These are phyloP conservation scores for Diaporthe australafricana DNA, from an alignment of 2,329 filamentous ascomycete species.

Conservation along the genomic window DNA sequence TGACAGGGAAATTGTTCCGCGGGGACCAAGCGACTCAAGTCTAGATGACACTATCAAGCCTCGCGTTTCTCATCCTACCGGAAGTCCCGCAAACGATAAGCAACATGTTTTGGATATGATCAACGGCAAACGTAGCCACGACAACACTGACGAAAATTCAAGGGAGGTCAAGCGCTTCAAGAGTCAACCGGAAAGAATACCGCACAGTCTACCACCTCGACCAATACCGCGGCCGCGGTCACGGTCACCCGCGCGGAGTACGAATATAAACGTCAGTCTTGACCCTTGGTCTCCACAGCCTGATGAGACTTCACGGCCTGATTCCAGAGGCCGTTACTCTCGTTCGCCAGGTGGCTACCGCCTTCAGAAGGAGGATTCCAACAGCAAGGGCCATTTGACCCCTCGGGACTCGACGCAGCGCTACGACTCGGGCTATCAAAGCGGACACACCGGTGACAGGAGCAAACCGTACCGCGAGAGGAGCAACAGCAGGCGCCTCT, in stretches of 20 bases:
- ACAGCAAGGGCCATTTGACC: conserved; percentile 13
- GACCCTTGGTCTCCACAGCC: conserved; percentile 29
- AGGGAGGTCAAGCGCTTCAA: conserved; percentile 31
- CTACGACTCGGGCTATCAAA: conserved; percentile 36
- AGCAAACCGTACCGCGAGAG: conserved; percentile 21
- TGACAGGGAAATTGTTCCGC: conserved; percentile 29
- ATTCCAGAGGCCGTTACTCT: conserved; percentile 28
- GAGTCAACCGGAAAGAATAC: neutral
- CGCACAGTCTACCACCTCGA: conserved; percentile 23
- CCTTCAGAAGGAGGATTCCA: conserved; percentile 21
- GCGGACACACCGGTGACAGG: conserved; percentile 30
- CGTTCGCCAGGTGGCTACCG: conserved; percentile 33
- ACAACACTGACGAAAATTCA: neutral
- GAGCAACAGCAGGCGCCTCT: conserved; percentile 24
- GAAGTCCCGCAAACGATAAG: neutral
- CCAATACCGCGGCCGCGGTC: conserved; percentile 27
- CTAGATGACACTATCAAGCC: conserved; percentile 24
- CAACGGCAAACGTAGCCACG: conserved; percentile 24
- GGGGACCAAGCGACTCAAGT: conserved; percentile 26
- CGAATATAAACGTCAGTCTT: conserved; percentile 2
- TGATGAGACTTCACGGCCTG: conserved; percentile 29
- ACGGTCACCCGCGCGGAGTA: conserved; percentile 15
- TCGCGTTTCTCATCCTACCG: neutral
- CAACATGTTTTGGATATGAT: neutral
- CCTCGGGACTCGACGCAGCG: conserved; percentile 34